Conservation (phyloP, 116 monocot genomes). For the Posidonia oceanica region DNA sequence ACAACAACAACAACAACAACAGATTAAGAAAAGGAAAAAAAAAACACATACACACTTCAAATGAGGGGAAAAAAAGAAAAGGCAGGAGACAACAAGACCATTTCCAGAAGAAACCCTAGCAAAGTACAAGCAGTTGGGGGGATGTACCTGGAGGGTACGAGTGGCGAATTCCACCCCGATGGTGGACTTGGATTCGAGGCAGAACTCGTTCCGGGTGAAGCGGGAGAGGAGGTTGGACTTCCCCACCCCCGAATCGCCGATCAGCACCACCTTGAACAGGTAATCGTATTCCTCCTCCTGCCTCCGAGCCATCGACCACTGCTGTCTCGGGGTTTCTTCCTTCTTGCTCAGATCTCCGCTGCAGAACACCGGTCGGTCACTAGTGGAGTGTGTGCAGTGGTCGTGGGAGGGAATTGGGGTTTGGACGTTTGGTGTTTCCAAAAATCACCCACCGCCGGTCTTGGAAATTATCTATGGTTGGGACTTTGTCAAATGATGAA, state of each 20-base stretch:
- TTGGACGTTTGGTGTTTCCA: too few species aligned
- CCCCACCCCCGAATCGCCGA: conserved; percentile 48
- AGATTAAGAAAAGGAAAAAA: too few species aligned
- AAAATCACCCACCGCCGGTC: too few species aligned
- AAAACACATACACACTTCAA: too few species aligned
- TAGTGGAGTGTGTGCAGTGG: neutral
- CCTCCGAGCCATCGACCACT: conserved; percentile 3
- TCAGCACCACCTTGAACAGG: conserved; percentile 44
- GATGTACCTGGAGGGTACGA: conserved; percentile 30
- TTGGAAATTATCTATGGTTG: too few species aligned
- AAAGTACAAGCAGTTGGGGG: neutral
- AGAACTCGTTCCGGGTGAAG: conserved; percentile 81
- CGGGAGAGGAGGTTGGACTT: conserved; percentile 70
- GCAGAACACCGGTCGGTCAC: neutral
- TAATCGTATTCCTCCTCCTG: conserved; percentile 45
- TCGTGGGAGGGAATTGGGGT: too few species aligned
- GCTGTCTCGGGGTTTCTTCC: too few species aligned
- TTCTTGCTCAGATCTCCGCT: neutral
- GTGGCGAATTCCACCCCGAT: conserved; percentile 81
- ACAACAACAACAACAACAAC: too few species aligned
- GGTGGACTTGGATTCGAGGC: conserved; percentile 78
- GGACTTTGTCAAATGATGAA: too few species aligned
- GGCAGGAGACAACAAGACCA: too few species aligned
- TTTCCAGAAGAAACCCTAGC: neutral
- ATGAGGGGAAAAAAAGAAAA: too few species aligned